Base-by-base conservation (phyloP, 1,284 basidiomycete genomes). In the Amylostereum chailletii region DNA sequence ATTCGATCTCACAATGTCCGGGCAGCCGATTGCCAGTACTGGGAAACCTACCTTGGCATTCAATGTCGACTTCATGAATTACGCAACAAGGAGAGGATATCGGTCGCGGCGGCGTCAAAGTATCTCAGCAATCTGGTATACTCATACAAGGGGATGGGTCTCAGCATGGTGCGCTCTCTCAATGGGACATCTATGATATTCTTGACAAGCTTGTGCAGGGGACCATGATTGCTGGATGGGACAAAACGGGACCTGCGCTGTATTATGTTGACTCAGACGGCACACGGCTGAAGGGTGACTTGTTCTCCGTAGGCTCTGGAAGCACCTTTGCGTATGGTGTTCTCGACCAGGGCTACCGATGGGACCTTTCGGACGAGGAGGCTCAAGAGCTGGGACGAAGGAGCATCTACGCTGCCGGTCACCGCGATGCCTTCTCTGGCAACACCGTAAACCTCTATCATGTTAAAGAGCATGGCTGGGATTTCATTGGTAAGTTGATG, bases 221-320 rank as follows among this genome's bases (percentile, higher is more conserved):
- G 51, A 99, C 96, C 2, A 99, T 99, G 96, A 96, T 99, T 57
- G 98, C 94, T 61, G 96, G 96, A 31, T 99, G 95, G 94, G 96
- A 99, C 72, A 99, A 98, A 77, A 97, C 95, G 7, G 95, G 96
- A 0, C 95, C 95, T n/a, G 83, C 91, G 9, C 76, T 99, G 36
- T 99, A 94, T 72, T 99, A 99, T 66, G 96, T 99, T 50, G 96
- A 99, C 70, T 95, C 91, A 10, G 96, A 99, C 57, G 96, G 96
- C 37, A 90, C 91, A 7, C 85, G 96, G 29, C 74, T 99, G 49
- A 97, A 95, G 66, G 95, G 96, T 42, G 88, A 99, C 67, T 68
- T 98, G 10, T 99, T 99, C 75, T 97, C 94, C 4, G 96, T 99
- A 38, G 96, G 96, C 34, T 98, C 95, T 3, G 96, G 96, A 61